Evolutionary conservation across 805 yeast genomes (phyloP), one percentile per base, ranked within the genome.

Genomic region (Saccharomycopsis fodiens): DNA sequence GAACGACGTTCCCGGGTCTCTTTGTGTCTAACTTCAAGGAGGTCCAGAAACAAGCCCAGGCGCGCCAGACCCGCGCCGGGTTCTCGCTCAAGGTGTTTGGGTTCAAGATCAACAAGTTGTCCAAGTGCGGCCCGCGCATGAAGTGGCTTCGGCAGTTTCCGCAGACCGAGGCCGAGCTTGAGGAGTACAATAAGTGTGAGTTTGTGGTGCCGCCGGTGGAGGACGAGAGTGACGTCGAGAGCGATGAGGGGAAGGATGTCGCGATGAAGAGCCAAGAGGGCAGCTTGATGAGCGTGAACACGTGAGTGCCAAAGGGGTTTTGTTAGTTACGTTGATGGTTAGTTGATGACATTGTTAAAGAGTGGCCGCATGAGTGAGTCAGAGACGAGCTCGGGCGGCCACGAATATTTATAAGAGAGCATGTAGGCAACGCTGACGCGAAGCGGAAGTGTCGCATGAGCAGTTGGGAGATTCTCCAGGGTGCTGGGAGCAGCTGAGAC

Each of bases 1-100:
- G 98, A 3, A 87, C 97, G 0, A 81, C 94, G 30, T 93, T 93
- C 66, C 93, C 96, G 1, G 97, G 96, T 2, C 73, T 93, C 54
- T 84, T 93, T 57, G 77, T 93, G 50, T 85, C 88, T 59, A 83
- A 85, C 74, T 88, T 82, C 66, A 87, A 93, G n/a, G 97, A 87
- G 53, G 76, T 88, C 42, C 95, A 84, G 59, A 76, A 77, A 55
- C 87, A 84, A 57, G 80, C 86, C 54, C 70, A 73, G 46, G 69
- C 75, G 47, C 70, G 84, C 57, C 51, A 47, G 6, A 68, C 77
- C 52, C 76, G 74, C 36, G 62, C 61, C 10, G 55, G 59, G 1
- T 47, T 41, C 59, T 83, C 85, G 41, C 73, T 88, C 57, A 85
- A 80, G 60, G 72, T 89, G 39, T 93, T 85, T 66, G 98, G 98